Evolutionary conservation across 2,329 filamentous ascomycete species (phyloP).

Genomic region (Exophiala bonariae): DNA sequence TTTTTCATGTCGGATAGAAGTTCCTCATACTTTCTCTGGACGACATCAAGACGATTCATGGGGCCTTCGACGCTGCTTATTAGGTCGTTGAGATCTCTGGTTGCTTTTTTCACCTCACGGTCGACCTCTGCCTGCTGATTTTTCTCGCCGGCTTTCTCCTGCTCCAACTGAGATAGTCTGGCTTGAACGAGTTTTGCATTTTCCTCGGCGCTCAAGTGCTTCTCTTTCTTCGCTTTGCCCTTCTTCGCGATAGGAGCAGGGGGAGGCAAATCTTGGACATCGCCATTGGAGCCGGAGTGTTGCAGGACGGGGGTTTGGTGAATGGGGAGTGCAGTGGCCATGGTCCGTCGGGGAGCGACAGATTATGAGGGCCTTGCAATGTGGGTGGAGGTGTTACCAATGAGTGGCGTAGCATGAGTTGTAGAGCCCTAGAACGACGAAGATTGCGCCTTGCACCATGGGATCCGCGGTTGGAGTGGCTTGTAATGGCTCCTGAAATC

Average conservation of each 20-base stretch:
- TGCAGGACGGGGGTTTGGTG: slow-evolving; percentile 30
- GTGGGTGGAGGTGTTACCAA: too few species aligned
- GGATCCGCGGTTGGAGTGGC: too few species aligned
- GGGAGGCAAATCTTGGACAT: slow-evolving; percentile 42
- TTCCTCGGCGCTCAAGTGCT: slow-evolving; percentile 79
- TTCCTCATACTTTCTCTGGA: slow-evolving; percentile 89
- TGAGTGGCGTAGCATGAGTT: too few species aligned
- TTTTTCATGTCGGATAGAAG: slow-evolving; percentile 93
- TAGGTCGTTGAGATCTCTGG: slow-evolving; percentile 82
- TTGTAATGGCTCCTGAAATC: neutral
- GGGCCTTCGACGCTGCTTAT: slow-evolving; percentile 87
- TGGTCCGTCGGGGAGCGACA: too few species aligned
- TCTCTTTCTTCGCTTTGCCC: slow-evolving; percentile 70
- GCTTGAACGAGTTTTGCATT: slow-evolving; percentile 88
- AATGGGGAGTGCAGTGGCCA: slow-evolving; percentile 26
- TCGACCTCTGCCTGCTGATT: slow-evolving; percentile 96
- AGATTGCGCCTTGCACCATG: too few species aligned
- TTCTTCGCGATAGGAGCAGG: slow-evolving; percentile 63
- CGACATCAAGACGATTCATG: slow-evolving; percentile 83
- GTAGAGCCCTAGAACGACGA: too few species aligned
- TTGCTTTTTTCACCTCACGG: slow-evolving; percentile 90
- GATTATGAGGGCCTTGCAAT: too few species aligned
- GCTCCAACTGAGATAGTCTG: slow-evolving; percentile 92
- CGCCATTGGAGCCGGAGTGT: slow-evolving; percentile 39
- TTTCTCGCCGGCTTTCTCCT: slow-evolving; percentile 88